Conservation (phyloP, 2,329 filamentous ascomycete genomes). For the Sordariomycetes sp. region DNA sequence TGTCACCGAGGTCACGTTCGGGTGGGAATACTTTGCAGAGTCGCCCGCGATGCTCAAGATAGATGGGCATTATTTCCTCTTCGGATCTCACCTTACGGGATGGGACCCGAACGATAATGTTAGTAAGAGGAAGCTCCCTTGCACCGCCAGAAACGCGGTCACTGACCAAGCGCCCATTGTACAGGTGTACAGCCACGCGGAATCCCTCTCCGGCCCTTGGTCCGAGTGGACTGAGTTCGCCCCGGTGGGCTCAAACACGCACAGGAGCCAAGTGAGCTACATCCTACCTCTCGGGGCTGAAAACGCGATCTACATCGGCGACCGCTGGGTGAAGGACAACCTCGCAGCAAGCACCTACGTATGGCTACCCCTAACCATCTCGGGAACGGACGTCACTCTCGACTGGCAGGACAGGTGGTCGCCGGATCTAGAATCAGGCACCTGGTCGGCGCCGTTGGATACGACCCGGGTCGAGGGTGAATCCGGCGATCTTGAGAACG, state of each 20-base stretch:
- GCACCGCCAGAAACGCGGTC: neutral
- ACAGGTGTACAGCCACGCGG: slow-evolving; percentile 40
- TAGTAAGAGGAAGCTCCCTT: slow-evolving; percentile 1
- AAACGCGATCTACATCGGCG: slow-evolving; percentile 48
- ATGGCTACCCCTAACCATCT: slow-evolving; percentile 46
- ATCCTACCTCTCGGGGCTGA: slow-evolving; percentile 29
- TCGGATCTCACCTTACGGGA: slow-evolving; percentile 42
- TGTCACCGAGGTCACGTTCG: slow-evolving; percentile 31
- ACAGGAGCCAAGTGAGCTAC: slow-evolving; percentile 45
- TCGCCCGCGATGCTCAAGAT: slow-evolving; percentile 50
- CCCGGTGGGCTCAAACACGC: slow-evolving; percentile 40
- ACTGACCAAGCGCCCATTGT: neutral
- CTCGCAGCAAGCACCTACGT: slow-evolving; percentile 48
- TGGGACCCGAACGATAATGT: slow-evolving; percentile 53
- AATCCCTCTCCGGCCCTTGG: slow-evolving; percentile 46
- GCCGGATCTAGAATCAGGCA: slow-evolving; percentile 29
- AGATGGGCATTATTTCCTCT: slow-evolving; percentile 49
- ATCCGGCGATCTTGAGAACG: slow-evolving; percentile 25
- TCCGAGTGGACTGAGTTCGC: slow-evolving; percentile 46
- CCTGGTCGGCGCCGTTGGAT: slow-evolving; percentile 25
- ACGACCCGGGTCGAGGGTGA: slow-evolving; percentile 41
- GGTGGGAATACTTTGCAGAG: slow-evolving; percentile 43
- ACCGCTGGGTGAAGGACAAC: slow-evolving; percentile 50
- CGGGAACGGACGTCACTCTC: slow-evolving; percentile 35
- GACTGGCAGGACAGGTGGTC: slow-evolving; percentile 42